Base-by-base conservation (phyloP, 192 early-diverging fungal genomes). In the Polychytrium aggregatum region DNA sequence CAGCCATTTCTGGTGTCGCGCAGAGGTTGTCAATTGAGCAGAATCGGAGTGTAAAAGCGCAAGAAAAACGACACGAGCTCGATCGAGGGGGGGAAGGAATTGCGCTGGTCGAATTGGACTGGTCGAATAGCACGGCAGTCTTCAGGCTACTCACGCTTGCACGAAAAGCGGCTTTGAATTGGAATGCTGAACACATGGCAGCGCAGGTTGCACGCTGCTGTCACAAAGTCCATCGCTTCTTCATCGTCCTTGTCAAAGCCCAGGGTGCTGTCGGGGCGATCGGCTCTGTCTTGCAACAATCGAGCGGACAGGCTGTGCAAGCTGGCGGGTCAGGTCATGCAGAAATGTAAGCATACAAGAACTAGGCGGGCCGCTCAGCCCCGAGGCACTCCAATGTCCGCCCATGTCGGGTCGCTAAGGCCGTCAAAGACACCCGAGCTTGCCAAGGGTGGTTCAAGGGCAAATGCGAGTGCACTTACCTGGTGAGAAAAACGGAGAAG, bases 161-260 rank as follows among this genome's bases (percentile, higher is more conserved):
- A 77, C 26, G 83, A 71, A 60, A 97, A 99, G 29, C 81, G 63
- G 36, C 83, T 87, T 46, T 85, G 83, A 43, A 65, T 56, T 28
- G 74, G 70, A 52, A 99, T 92, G 27, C 69, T 77, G 67, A 88
- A 99, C 3, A 87, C 73, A 44, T 67, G 56, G 0, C 89, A 80
- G 22, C 96, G 79, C 37, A 99, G 62, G 50, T 95, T 97, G 0
- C 90, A 73, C 4, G 91, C 79, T 2, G 92, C 85, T 0, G 96
- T 84, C 1, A 99, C 92, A 80, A 99, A 99, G 38, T 85, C 73
- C 62, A 99, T 60, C n/a, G 82, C 70, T 22, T 82, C 82, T 18
- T 79, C 63, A 54, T 99, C 94, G 64, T 99, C 96, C 64, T 99
- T 99, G 60, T 99, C 96, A 69, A 99, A 99, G 0, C 62, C 33